Percentiles rank a stretch among this genome's conserved stretches.
phyloP scores from a whole-genome alignment of 2,329 filamentous ascomycete species.

The Gremmenia infestans region DNA sequence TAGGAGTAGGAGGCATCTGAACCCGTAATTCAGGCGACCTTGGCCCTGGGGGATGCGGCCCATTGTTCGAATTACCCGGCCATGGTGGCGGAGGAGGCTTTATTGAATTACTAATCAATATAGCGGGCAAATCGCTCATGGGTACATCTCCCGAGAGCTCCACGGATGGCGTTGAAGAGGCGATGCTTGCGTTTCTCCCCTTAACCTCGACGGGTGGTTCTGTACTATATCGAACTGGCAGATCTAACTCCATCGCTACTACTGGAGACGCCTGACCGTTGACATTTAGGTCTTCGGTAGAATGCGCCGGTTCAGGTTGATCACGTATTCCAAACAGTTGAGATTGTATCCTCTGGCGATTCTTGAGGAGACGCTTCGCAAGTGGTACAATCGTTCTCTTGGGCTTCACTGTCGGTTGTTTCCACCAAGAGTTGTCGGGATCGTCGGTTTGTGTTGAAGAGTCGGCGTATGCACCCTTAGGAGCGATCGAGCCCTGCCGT shows the following conservation, averaged over 20 bases:
- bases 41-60: conserved; percentile 3
- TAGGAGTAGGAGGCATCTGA: conserved; percentile 52
- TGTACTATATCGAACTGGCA: conserved; percentile 4
- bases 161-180: conserved; percentile 24
- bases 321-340: conserved; percentile 15
- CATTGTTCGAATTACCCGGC: conserved; percentile 16
- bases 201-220: conserved; percentile 22
- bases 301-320: conserved; percentile 2
- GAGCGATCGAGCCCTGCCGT: conserved; percentile 19
- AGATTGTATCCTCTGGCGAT: conserved; percentile 20
- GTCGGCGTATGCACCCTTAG: conserved; percentile 26
- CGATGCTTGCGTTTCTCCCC: conserved; percentile 22
- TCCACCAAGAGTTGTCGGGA: conserved; percentile 31
- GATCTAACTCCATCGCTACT: conserved; percentile 24
- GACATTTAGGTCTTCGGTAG: conserved; percentile 9
- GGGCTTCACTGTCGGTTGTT: conserved; percentile 12
- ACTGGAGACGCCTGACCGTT: conserved; percentile 16
- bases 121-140: conserved; percentile 25
- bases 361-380: conserved; percentile 28
- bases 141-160: conserved; percentile 21
- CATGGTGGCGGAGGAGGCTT: conserved; percentile 31
- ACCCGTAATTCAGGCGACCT: conserved; percentile 34
- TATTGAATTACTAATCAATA: conserved; percentile 17
- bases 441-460: conserved; percentile 29
- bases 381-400: conserved; percentile 27